Evolutionary conservation across 148 eudicot genomes (phyloP).

Genomic region (Spergularia bocconei): DNA sequence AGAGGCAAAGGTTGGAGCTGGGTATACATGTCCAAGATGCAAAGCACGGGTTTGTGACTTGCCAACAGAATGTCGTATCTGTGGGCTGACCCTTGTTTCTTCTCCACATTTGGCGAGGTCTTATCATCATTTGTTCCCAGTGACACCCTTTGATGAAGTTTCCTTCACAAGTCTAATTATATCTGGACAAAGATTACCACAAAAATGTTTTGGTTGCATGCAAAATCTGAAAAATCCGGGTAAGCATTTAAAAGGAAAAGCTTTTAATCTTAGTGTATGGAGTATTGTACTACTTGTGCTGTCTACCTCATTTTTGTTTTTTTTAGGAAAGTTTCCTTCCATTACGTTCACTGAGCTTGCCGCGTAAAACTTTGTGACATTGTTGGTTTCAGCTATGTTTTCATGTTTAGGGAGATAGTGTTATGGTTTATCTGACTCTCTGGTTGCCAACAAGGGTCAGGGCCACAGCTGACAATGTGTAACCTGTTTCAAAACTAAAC

Average conservation of each 20-base stretch:
- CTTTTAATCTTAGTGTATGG: not conserved
- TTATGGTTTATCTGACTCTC: not conserved
- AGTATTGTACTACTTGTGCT: not conserved
- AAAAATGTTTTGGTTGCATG: slow-evolving; percentile 85
- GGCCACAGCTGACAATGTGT: no score
- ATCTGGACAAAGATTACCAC: slow-evolving; percentile 40
- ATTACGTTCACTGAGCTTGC: not conserved
- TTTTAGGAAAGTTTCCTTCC: not conserved
- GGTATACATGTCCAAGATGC: slow-evolving; percentile 98
- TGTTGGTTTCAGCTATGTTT: not conserved
- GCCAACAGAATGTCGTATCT: slow-evolving; percentile 87
- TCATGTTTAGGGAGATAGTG: not conserved
- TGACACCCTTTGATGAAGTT: slow-evolving; percentile 82
- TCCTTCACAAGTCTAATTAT: slow-evolving; percentile 39
- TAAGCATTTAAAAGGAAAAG: slow-evolving; percentile 26
- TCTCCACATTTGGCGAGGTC: slow-evolving; percentile 97
- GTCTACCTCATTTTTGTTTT: not conserved
- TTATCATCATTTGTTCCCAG: slow-evolving; percentile 91
- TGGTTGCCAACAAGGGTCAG: not conserved
- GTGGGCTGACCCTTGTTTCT: slow-evolving; percentile 96
- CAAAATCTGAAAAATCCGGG: slow-evolving; percentile 70
- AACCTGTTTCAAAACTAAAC: no score
- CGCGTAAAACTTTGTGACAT: not conserved
- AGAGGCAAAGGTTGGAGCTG: slow-evolving; percentile 91
- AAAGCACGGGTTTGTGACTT: slow-evolving; percentile 89